Base-by-base conservation (phyloP, 768 basidiomycete genomes). In the Leccinum truebloodii region DNA sequence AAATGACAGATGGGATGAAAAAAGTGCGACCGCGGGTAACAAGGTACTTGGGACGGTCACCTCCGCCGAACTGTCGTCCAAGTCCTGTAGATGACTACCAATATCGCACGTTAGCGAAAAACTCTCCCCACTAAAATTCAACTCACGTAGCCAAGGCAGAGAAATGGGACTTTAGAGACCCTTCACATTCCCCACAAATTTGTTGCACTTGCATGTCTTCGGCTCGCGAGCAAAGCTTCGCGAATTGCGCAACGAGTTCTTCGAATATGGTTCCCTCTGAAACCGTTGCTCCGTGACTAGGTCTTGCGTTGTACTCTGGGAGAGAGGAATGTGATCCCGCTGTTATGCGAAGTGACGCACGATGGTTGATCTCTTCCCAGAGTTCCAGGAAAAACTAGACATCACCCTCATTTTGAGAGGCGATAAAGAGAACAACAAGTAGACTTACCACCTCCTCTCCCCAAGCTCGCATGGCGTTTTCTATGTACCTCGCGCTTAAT, bases 331-430 rank as follows among this genome's bases (percentile, higher is more conserved):
- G 81, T 13, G 75, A 76, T 61, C 81, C 75, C 9, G 81, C 83
- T 60, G 78, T 79, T n/a, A 78, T 75, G 22, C 87, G 86, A 13
- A 93, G 77, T 26, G 80, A 77, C 4, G 83, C 78, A 34, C 82
- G 80, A 46, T 76, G 81, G 62, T 83, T 85, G 65, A 95, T 91
- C 66, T 93, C 92, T 13, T 83, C 76, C 89, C 90, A 94, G 34
- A 99, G 75, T 71, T 97, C 92, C 16, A 99, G 77, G 79, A 96
- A 98, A 76, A 94, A 95, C 95, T 97, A 67, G 28, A 51, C 56
- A 35, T 48, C 46, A 54, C 20, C 20, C 56, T 52, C 62, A 41
- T 35, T 50, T 55, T 52, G 12, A 61, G n/a, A 20, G 50, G 49
- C 10, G 32, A 35, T 18, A 13, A 22, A 50, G 51, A 57, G 48